phyloP scores from a whole-genome alignment of 2,329 filamentous ascomycete species.

The Stachybotrys chartarum region DNA sequence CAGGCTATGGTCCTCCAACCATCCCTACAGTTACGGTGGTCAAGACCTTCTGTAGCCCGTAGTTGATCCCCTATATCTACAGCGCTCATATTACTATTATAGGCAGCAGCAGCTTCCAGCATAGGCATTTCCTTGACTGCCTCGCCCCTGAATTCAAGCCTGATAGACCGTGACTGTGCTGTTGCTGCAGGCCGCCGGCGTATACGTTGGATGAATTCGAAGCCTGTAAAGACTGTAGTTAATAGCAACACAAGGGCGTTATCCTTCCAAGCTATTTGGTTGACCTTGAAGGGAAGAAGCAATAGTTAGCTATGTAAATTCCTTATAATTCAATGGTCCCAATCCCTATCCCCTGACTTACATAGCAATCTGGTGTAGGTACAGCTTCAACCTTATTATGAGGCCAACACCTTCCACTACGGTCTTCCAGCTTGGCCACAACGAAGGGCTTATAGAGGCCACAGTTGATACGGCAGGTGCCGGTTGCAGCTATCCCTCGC shows the following conservation, averaged over 20 bases:
- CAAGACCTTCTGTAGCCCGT: not conserved
- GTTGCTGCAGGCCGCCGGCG: constrained; percentile 2
- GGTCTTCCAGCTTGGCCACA: constrained; percentile 1
- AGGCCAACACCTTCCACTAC: not conserved
- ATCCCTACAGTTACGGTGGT: not conserved
- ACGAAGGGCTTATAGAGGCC: not conserved
- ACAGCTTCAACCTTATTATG: not conserved
- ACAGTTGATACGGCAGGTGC: not conserved
- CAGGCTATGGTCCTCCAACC: constrained; percentile 8
- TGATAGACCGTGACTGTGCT: constrained; percentile 1
- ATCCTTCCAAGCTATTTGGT: constrained; percentile 10
- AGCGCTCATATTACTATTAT: constrained; percentile 7
- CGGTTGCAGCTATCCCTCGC: not conserved
- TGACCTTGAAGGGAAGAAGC: constrained; percentile 2
- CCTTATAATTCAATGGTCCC: not conserved
- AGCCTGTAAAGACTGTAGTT: constrained; percentile 1
- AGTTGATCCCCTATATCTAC: constrained; percentile 7
- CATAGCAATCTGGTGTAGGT: not conserved
- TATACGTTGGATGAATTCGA: not conserved
- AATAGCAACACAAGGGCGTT: constrained; percentile 7
- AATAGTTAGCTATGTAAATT: constrained; percentile 2
- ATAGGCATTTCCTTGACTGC: not conserved
- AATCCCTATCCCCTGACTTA: not conserved
- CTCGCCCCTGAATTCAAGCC: constrained; percentile 5
- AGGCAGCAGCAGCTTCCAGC: constrained; percentile 1